Evolutionary conservation across 768 basidiomycete genomes (phyloP).

Genomic region (Russula lepida): DNA sequence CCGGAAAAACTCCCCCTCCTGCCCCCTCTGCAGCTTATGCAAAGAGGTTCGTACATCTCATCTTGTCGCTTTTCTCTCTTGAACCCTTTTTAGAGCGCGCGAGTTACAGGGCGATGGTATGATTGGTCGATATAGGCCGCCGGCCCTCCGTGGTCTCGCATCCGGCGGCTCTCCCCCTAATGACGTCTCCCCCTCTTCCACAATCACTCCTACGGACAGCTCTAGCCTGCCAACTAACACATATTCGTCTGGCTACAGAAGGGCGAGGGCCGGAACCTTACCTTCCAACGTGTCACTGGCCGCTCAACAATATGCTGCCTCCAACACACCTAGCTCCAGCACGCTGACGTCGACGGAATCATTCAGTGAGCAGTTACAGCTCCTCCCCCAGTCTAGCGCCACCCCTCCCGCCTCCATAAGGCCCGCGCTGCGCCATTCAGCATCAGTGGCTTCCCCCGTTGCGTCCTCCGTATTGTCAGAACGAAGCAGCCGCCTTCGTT

Average conservation of each 20-base stretch:
- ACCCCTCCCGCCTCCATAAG: conserved; percentile 42
- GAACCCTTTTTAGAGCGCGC: conserved; percentile 51
- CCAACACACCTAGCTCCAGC: conserved; percentile 46
- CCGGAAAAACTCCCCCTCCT: conserved; percentile 85
- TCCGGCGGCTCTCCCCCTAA: conserved; percentile 67
- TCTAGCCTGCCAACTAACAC: conserved; percentile 58
- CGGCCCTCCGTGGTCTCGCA: conserved; percentile 62
- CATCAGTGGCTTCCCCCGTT: conserved; percentile 53
- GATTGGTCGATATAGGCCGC: conserved; percentile 67
- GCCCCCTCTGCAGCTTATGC: conserved; percentile 86
- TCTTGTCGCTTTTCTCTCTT: conserved; percentile 20
- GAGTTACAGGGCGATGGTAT: conserved; percentile 77
- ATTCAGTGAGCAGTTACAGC: conserved; percentile 38
- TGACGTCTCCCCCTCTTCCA: conserved; percentile 51
- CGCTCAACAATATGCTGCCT: conserved; percentile 70
- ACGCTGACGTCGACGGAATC: conserved; percentile 40
- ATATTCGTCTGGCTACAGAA: conserved; percentile 80
- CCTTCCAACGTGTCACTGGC: conserved; percentile 91
- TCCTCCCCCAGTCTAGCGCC: conserved; percentile 32
- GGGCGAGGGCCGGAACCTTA: conserved; percentile 95
- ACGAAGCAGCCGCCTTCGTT: conserved; percentile 77
- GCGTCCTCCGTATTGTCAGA: conserved; percentile 46
- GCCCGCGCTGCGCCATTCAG: conserved; percentile 69
- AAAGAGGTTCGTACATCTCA: conserved; percentile 51
- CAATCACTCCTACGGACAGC: conserved; percentile 47